These are phyloP conservation scores for Diutina scorzettiae DNA, from an alignment of 1,139 yeast species.

Conservation along the genomic window DNA sequence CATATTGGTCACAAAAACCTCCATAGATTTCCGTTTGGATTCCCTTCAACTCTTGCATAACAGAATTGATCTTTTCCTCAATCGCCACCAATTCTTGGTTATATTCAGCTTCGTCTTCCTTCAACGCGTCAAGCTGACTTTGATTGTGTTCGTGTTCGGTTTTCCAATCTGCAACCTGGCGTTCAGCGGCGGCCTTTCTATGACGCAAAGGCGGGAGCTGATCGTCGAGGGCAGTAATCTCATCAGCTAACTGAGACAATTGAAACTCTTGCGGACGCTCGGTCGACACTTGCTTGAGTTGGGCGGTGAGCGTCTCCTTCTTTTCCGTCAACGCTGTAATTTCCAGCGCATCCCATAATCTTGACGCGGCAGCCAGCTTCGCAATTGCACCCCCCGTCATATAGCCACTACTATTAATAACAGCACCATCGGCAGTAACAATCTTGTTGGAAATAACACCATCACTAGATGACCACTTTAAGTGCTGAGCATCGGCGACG, in stretches of 20 bases:
- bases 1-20: constrained; percentile 42
- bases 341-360: constrained; percentile 69
- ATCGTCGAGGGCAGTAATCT: constrained; percentile 43
- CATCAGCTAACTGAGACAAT: constrained; percentile 46
- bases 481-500: constrained; percentile 51
- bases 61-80: constrained; percentile 11
- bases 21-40: constrained; percentile 37
- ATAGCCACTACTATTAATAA: constrained; percentile 75
- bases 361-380: constrained; percentile 18
- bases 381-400: constrained; percentile 79
- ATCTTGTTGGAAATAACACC: constrained; percentile 48
- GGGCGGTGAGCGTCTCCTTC: constrained; percentile 42
- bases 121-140: constrained; percentile 13
- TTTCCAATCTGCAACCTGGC: constrained; percentile 41
- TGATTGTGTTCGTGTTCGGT: constrained; percentile 45
- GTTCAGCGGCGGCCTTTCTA: constrained; percentile 35
- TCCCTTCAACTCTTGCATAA: constrained; percentile 13
- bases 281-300: background rate
- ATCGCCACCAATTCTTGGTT: constrained; percentile 18
- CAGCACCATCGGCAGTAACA: constrained; percentile 75
- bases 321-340: constrained; percentile 42
- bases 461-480: constrained; percentile 44
- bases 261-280: constrained; percentile 41
- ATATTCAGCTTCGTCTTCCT: constrained; percentile 12
- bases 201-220: constrained; percentile 40